Evolutionary conservation across 768 basidiomycete genomes (phyloP), one percentile per base, ranked within the genome.

Genomic region (Rhodotorula diobovata): DNA sequence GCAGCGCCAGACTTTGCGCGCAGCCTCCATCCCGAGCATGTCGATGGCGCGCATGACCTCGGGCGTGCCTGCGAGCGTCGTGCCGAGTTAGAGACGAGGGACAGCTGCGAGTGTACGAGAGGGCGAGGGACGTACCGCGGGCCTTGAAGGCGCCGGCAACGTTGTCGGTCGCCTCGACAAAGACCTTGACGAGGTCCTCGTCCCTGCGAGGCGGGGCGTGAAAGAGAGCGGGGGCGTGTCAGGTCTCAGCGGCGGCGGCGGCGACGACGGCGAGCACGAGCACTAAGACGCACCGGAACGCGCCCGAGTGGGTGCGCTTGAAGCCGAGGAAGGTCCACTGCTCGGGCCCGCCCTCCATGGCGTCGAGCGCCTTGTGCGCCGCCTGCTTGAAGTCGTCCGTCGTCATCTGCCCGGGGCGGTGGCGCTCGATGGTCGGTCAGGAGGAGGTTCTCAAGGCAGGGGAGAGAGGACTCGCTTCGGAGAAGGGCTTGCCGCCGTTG

Each of bases 101-200:
- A 23, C 6, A 30, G 4, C 34, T 12, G 2, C n/a, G n/a, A n/a
- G 20, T 11, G 35, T 11, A 32, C 30, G 18, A 32, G 25, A 6
- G 48, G 34, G 32, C 45, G 20, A 25, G 23, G 51, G 20, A 61
- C 41, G n/a, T 28, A 64, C 67, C 64, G 48, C 66, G 68, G 53
- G 68, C 73, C 35, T 61, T 61, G 73, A 74, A 74, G 14, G 65
- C 66, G 34, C 66, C 66, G 15, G 73, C 68, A 37, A 70, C 39
- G 39, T 35, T 37, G 51, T 64, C 63, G 28, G 73, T 74, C 16
- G 66, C 65, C 28, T 67, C 55, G 37, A 63, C 55, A 58, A 74
- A 48, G 35, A 63, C 21, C 25, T 59, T 30, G 50, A 67, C 63
- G 56, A 74, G 43, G 66, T 71, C 70, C n/a, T 66, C 32, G 57